Evolutionary conservation across 129 eudicot species (phyloP).

Genomic region (Flaveria sonorensis): DNA sequence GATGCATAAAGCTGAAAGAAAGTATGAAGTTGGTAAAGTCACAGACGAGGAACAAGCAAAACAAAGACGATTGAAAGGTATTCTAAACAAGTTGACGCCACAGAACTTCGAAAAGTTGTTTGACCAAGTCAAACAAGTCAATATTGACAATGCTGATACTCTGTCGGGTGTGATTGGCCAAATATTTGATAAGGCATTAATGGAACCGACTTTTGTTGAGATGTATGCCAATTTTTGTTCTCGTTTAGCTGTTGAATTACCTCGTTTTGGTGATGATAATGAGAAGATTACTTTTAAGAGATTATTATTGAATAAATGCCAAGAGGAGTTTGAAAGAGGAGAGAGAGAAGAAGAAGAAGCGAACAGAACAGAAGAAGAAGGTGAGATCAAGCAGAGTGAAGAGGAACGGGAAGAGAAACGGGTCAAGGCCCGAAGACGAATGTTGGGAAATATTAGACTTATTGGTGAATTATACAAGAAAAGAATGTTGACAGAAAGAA

Average conservation of each 20-base stretch:
- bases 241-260: slow-evolving; percentile 72
- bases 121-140: slow-evolving; percentile 85
- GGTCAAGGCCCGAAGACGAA: slow-evolving; percentile 67
- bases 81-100: slow-evolving; percentile 83
- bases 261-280: slow-evolving; percentile 68
- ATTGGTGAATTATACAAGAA: slow-evolving; percentile 94
- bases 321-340: slow-evolving; percentile 93
- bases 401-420: slow-evolving; percentile 84
- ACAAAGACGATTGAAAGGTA: slow-evolving; percentile 75
- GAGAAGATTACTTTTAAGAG: slow-evolving; percentile 83
- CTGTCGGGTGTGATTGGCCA: slow-evolving; percentile 67
- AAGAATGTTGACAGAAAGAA: slow-evolving; percentile 89
- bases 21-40: slow-evolving; percentile 83
- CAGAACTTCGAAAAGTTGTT: slow-evolving; percentile 94
- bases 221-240: slow-evolving; percentile 91
- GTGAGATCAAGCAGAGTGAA: slow-evolving; percentile 63
- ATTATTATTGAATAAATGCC: slow-evolving; percentile 78
- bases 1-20: slow-evolving; percentile 90
- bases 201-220: slow-evolving; percentile 95
- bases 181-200: slow-evolving; percentile 84
- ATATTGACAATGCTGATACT: slow-evolving; percentile 69
- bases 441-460: slow-evolving; percentile 90
- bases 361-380: slow-evolving; percentile 73
- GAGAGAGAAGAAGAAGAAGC: slow-evolving; percentile 91
- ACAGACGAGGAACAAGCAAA: slow-evolving; percentile 84